phyloP scores from a whole-genome alignment of 306 rosid genomes.

The Oemleria cerasiformis region DNA sequence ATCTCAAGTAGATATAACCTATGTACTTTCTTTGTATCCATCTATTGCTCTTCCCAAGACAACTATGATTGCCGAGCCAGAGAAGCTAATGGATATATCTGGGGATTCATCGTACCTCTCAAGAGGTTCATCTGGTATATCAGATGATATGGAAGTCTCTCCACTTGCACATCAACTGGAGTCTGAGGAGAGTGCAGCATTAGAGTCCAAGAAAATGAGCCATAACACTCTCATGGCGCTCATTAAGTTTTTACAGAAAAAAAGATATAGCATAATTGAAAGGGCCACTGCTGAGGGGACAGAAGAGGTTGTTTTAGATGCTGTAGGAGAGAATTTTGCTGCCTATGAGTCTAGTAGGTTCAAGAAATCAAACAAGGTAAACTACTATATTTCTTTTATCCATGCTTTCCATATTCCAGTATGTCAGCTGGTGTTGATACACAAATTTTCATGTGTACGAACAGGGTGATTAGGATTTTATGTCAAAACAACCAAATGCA shows the following conservation, averaged over 20 bases:
- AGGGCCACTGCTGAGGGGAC: conserved; percentile 98
- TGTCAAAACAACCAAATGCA: neutral
- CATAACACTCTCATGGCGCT: conserved; percentile 99
- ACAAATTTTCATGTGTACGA: neutral
- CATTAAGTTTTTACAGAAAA: conserved; percentile 86
- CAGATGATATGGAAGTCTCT: conserved; percentile 79
- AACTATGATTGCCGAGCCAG: conserved; percentile 58
- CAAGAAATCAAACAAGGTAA: conserved; percentile 83
- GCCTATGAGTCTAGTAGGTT: conserved; percentile 51
- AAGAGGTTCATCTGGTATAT: conserved; percentile 73
- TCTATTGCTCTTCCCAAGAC: conserved; percentile 85
- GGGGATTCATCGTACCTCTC: conserved; percentile 65
- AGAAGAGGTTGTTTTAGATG: conserved; percentile 91
- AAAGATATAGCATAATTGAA: conserved; percentile 70
- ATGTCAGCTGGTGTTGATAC: neutral
- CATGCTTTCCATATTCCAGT: conserved; percentile 3
- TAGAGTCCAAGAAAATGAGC: conserved; percentile 81
- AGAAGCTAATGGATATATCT: conserved; percentile 61
- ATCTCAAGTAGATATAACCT: conserved; percentile 84
- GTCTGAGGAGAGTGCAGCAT: conserved; percentile 60
- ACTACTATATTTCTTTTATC: conserved; percentile 1
- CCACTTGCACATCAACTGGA: conserved; percentile 44
- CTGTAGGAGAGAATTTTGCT: conserved; percentile 68
- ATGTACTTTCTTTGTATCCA: conserved; percentile 84
- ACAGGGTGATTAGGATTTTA: neutral